A percentile compares a stretch with the other conserved stretches of the same genome.
Evolutionary conservation across 176 grass and related monocot genomes (phyloP).

Genomic region (bread wheat (Triticum aestivum)): IWGSC_CS_RefSeq_v2.1 NC_057798.1:245953803-245954302

Average conservation of each 20-base stretch:
- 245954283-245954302: constrained; percentile 20
- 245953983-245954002: constrained; percentile 73
- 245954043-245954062: constrained; percentile 25
- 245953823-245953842: background rate
- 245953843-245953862: background rate
- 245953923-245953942: constrained; percentile 94
- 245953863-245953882: background rate
- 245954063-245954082: constrained; percentile 4
- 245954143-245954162: constrained; percentile 14
- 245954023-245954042: constrained; percentile 26
- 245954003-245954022: constrained; percentile 95
- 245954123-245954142: constrained; percentile 41
- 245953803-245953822: background rate
- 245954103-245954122: constrained; percentile 51
- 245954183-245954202: background rate
- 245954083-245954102: constrained; percentile 41
- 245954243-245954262: constrained; percentile 30
- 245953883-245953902: background rate
- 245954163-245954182: constrained; percentile 41
- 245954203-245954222: background rate
- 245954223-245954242: background rate
- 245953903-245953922: background rate
- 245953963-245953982: constrained; percentile 85
- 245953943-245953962: constrained; percentile 70
- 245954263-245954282: background rate